These are phyloP conservation scores for Pseudohalonectria lignicola DNA, from an alignment of 2,329 filamentous ascomycete species.

Conservation along the genomic window DNA sequence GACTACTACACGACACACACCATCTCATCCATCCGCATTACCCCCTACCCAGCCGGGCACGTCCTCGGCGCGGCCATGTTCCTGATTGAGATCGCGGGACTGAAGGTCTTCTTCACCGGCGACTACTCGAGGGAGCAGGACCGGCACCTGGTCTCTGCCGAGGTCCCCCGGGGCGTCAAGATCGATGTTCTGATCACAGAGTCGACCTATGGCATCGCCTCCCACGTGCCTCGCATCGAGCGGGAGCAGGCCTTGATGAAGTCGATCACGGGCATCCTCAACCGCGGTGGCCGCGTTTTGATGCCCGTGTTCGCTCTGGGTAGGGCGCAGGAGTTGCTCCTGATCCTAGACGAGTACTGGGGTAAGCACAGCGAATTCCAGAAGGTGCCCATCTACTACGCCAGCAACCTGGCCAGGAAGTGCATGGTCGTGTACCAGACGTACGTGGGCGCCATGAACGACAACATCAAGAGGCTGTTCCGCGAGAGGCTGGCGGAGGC, in stretches of 20 bases:
- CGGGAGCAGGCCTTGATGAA: slow-evolving; percentile 93
- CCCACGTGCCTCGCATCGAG: slow-evolving; percentile 82
- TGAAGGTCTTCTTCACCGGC: slow-evolving; percentile 95
- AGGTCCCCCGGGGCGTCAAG: slow-evolving; percentile 79
- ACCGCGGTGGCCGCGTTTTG: slow-evolving; percentile 81
- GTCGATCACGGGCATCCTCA: slow-evolving; percentile 80
- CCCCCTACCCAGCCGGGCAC: slow-evolving; percentile 92
- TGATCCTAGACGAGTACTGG: slow-evolving; percentile 98
- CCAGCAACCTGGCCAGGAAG: slow-evolving; percentile 85
- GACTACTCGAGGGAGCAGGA: slow-evolving; percentile 97
- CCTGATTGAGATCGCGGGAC: slow-evolving; percentile 87
- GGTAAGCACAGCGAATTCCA: slow-evolving; percentile 78
- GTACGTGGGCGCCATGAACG: slow-evolving; percentile 97
- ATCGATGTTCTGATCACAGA: slow-evolving; percentile 96
- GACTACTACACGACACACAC: slow-evolving; percentile 98
- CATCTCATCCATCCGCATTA: slow-evolving; percentile 91
- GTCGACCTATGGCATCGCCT: slow-evolving; percentile 92
- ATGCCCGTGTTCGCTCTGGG: slow-evolving; percentile 95
- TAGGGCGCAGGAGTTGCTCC: slow-evolving; percentile 80
- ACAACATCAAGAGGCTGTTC: slow-evolving; percentile 96
- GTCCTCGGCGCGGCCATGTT: slow-evolving; percentile 99
- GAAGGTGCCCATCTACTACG: slow-evolving; percentile 92
- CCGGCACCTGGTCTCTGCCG: slow-evolving; percentile 85
- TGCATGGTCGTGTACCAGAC: slow-evolving; percentile 99
- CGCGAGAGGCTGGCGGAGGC: slow-evolving; percentile 85